These are phyloP conservation scores for Alternaria burnsii DNA, from an alignment of 2,329 filamentous ascomycete genomes.

Conservation along the genomic window DNA sequence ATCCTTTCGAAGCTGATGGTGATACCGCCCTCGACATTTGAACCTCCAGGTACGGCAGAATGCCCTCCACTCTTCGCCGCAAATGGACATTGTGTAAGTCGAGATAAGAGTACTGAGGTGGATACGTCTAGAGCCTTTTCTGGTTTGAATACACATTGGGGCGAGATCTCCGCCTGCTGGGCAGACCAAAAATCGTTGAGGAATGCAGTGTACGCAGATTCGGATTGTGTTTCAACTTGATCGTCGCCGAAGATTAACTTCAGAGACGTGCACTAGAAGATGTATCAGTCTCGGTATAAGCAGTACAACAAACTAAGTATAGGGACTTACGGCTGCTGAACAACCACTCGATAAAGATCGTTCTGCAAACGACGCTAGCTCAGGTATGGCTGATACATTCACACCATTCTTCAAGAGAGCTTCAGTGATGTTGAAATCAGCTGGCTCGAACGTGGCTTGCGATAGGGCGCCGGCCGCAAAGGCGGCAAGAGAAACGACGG, in stretches of 20 bases:
- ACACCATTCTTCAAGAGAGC: slow-evolving; percentile 31
- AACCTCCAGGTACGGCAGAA: slow-evolving; percentile 50
- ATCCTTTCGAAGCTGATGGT: slow-evolving; percentile 53
- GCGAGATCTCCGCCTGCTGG: slow-evolving; percentile 23
- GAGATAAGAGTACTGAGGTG: slow-evolving; percentile 21
- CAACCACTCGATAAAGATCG: slow-evolving; percentile 15
- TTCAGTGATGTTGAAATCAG: slow-evolving; percentile 29
- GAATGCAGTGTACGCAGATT: slow-evolving; percentile 30
- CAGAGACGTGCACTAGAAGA: slow-evolving; percentile 32
- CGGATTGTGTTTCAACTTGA: slow-evolving; percentile 20
- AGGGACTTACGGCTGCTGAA: slow-evolving; percentile 28
- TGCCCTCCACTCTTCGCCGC: slow-evolving; percentile 58
- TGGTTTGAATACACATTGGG: slow-evolving; percentile 30
- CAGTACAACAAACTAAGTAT: neutral
- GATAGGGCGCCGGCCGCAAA: slow-evolving; percentile 6
- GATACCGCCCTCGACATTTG: slow-evolving; percentile 54
- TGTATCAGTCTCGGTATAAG: neutral
- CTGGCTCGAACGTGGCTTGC: slow-evolving; percentile 18
- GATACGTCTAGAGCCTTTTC: slow-evolving; percentile 22
- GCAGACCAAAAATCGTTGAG: slow-evolving; percentile 23
- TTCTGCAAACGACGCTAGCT: slow-evolving; percentile 6
- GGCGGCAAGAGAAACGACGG: neutral
- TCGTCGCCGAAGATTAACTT: slow-evolving; percentile 25
- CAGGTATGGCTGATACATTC: slow-evolving; percentile 24
- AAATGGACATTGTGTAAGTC: slow-evolving; percentile 46